phyloP scores from a whole-genome alignment of 2,329 filamentous ascomycete genomes.

The Colletotrichum neosansevieriae region DNA sequence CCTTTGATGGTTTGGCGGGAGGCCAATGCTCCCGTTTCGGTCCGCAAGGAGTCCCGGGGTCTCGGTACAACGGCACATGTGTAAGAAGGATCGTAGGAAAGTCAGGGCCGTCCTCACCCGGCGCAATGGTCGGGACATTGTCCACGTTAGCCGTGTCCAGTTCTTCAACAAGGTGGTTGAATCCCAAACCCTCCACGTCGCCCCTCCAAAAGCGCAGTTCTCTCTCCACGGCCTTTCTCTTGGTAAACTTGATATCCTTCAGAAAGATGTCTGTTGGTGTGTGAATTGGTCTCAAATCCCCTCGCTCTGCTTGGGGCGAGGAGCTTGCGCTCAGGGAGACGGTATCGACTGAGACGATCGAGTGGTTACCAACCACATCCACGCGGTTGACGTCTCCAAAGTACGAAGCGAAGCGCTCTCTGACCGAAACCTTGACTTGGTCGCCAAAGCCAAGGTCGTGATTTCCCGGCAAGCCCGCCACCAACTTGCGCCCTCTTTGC shows the following conservation, averaged over 20 bases:
- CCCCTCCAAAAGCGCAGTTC: conserved; percentile 76
- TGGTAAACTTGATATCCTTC: conserved; percentile 71
- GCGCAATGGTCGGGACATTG: conserved; percentile 54
- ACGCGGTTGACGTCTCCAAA: conserved; percentile 94
- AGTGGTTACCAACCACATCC: conserved; percentile 94
- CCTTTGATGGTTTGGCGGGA: conserved; percentile 71
- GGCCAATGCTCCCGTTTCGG: conserved; percentile 87
- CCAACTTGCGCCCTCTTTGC: conserved; percentile 79
- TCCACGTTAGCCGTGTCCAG: conserved; percentile 53
- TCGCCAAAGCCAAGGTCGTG: conserved; percentile 94
- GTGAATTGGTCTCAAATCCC: conserved; percentile 75
- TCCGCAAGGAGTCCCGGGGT: conserved; percentile 87
- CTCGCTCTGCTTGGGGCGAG: conserved; percentile 62
- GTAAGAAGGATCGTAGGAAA: conserved; percentile 91
- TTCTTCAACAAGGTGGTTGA: conserved; percentile 71
- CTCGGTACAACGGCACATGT: conserved; percentile 90
- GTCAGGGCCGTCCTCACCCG: conserved; percentile 63
- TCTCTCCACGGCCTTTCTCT: conserved; percentile 75
- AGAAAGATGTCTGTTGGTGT: conserved; percentile 83
- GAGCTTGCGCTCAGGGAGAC: conserved; percentile 84
- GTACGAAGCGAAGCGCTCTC: conserved; percentile 85
- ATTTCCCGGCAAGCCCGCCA: conserved; percentile 90
- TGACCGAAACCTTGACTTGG: conserved; percentile 83
- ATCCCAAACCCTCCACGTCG: conserved; percentile 65
- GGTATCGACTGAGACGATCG: conserved; percentile 90